Base-by-base conservation (phyloP, 2,329 filamentous ascomycete genomes). In the Harringtonia lauricola region DNA sequence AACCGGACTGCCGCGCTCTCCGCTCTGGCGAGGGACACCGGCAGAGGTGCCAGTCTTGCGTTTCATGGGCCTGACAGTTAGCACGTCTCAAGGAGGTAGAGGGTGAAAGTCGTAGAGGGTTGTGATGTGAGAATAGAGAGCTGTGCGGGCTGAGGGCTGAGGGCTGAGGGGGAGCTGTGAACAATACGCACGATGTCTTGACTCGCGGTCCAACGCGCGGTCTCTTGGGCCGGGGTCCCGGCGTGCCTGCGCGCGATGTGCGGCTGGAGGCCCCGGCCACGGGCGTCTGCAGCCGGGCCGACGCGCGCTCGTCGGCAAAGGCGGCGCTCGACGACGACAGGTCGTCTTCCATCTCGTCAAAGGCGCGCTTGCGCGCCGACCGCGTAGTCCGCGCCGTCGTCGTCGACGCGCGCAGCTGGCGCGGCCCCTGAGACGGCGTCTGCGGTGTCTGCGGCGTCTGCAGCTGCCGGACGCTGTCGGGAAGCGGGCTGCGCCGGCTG, bases 21-120 rank as follows among this genome's bases (percentile, higher is more conserved):
- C 79, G 66, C 72, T 72, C 53, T 70, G 64, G 55, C 77, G 76
- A 57, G 81, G 74, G 58, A 85, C 71, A 55, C 82, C 83, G 59
- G 80, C 81, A 53, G 79, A 74, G 51, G 77, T 76, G 53, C 79
- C 76, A 48, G 72, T 71, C 61, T 81, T 83, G 66, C 83, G 86
- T 67, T 89, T 89, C 61, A 82, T 72, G 36, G 84, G 84, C 52
- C 84, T 89, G 36, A n/a, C 50, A 45, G 42, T 50, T 46, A 51
- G 49, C 43, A 39, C 39, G 55, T 21, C 15, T n/a, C 5, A 10
- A 37, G 8, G 22, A 13, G 28, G 34, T 39, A 36, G 28, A 26
- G 15, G 18, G 35, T 18, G 29, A 29, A 39, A n/a, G n/a, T n/a
- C n/a, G n/a, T 24, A 33, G 28, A 38, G 34, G 40, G 30, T 42